These are phyloP conservation scores for Metschnikowia vanudenii DNA, from an alignment of 805 yeast species.

Conservation along the genomic window DNA sequence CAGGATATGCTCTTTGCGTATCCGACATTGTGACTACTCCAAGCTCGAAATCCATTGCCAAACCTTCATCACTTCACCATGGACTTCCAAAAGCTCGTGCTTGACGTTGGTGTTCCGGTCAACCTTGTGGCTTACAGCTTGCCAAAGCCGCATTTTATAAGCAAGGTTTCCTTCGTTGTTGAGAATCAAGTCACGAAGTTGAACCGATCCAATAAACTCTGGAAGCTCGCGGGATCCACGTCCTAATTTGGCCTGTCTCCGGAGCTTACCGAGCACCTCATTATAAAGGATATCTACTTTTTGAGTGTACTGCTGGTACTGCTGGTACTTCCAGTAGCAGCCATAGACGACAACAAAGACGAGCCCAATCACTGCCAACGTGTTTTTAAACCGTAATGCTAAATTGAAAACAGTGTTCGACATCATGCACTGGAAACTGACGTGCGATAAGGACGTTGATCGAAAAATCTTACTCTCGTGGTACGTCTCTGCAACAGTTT, in stretches of 20 bases:
- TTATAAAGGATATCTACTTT: conserved; percentile 46
- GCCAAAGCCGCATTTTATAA: conserved; percentile 52
- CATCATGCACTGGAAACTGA: conserved; percentile 55
- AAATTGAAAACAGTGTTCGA: conserved; percentile 49
- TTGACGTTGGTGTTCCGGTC: conserved; percentile 69
- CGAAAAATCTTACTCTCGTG: conserved; percentile 58
- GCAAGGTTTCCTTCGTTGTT: conserved; percentile 38
- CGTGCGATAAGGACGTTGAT: conserved; percentile 67
- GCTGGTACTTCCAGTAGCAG: conserved; percentile 33
- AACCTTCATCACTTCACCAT: conserved; percentile 83
- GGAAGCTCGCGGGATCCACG: conserved; percentile 28
- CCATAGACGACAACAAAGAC: conserved; percentile 19
- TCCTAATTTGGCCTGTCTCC: conserved; percentile 42
- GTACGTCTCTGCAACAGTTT: conserved; percentile 39
- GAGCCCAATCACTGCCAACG: conserved; percentile 15
- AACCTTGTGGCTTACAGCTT: conserved; percentile 48
- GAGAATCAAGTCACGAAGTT: conserved; percentile 65
- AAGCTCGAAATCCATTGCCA: conserved; percentile 71
- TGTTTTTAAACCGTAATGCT: conserved; percentile 25
- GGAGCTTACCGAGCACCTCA: conserved; percentile 51
- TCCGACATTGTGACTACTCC: conserved; percentile 1
- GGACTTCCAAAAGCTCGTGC: conserved; percentile 61
- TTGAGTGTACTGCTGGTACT: conserved; percentile 36
- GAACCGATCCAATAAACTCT: conserved; percentile 64
- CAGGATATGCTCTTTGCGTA: too few relatives aligned